phyloP scores from a whole-genome alignment of 2,329 filamentous ascomycete genomes.

The Fonsecaea pedrosoi region DNA sequence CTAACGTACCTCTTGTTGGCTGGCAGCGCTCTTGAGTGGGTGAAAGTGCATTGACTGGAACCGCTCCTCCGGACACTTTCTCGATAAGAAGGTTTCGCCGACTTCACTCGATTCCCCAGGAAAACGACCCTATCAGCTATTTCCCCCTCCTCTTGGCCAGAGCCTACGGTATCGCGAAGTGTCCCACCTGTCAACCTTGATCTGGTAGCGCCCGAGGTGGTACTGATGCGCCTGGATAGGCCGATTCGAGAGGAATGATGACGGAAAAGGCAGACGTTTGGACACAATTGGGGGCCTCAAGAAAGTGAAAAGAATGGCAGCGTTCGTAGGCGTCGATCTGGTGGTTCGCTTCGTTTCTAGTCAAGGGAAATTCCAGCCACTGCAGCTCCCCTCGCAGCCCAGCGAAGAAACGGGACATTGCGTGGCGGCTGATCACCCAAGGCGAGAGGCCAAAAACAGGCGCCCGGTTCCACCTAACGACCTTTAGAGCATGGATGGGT shows the following conservation, averaged over 20 bases:
- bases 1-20: neutral
- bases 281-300: neutral
- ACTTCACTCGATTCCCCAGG: neutral
- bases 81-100: neutral
- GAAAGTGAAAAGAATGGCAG: neutral
- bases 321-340: conserved; percentile 1
- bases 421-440: conserved; percentile 24
- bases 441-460: conserved; percentile 20
- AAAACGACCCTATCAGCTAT: neutral
- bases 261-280: neutral
- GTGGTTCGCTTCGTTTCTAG: conserved; percentile 6
- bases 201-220: neutral
- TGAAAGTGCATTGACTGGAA: neutral
- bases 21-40: neutral
- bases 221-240: neutral
- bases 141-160: neutral
- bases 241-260: neutral
- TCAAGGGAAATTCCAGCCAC: neutral
- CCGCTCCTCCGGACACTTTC: neutral
- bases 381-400: neutral
- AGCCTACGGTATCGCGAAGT: neutral
- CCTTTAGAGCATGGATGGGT: neutral
- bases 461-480: conserved; percentile 9
- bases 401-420: neutral
- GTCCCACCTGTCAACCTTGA: neutral